These are phyloP conservation scores for Acanthamoeba triangularis DNA, from an alignment of 208 protist genomes.

Conservation along the genomic window DNA sequence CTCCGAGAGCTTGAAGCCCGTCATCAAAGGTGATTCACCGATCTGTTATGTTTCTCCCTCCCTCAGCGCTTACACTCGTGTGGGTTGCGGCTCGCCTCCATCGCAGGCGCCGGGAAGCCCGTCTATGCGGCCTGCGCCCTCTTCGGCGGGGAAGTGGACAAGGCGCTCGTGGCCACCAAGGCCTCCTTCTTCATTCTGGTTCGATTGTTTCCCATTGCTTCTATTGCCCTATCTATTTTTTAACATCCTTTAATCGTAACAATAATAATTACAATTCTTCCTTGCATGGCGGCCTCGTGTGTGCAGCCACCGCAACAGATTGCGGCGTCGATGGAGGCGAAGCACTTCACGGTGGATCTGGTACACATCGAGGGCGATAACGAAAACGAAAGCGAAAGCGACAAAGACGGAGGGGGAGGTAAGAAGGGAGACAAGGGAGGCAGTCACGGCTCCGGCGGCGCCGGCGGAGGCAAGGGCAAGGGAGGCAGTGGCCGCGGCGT, in stretches of 20 bases:
- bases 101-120: neutral
- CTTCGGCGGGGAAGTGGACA: neutral
- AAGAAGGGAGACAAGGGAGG: neutral
- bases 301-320: neutral
- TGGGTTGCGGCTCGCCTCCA: neutral
- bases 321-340: slow-evolving; percentile 39
- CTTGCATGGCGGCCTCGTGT: neutral
- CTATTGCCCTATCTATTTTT: neutral
- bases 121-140: neutral
- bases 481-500: neutral
- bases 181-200: slow-evolving; percentile 30
- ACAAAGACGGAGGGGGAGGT: neutral
- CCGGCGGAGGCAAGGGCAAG: neutral
- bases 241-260: neutral
- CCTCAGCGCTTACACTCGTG: too few relatives aligned
- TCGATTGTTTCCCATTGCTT: neutral
- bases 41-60: neutral
- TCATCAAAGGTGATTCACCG: neutral
- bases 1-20: slow-evolving; percentile 8
- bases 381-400: neutral
- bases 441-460: neutral
- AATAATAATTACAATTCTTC: too few relatives aligned
- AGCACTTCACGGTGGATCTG: neutral
- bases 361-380: neutral
- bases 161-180: slow-evolving; percentile 16